Percentiles rank a stretch among this genome's conserved stretches.
These are phyloP conservation scores for Pichiaceae sp. DNA, from an alignment of 1,139 yeast species.

Conservation along the genomic window DNA sequence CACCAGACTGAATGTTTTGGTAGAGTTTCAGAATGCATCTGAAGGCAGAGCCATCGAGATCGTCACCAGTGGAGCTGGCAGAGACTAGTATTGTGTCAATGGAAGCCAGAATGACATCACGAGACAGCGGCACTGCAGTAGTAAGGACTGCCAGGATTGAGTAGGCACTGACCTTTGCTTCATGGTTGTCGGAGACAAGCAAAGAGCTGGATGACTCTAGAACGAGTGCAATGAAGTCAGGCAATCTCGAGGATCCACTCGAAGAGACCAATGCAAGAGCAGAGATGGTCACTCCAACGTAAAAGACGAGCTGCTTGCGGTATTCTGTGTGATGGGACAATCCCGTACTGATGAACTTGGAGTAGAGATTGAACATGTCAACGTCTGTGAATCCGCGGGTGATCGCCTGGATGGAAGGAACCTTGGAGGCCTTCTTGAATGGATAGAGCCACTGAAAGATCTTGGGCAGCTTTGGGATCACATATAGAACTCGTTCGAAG, in stretches of 20 bases:
- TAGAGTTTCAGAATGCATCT: constrained; percentile 23
- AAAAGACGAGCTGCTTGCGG: constrained; percentile 69
- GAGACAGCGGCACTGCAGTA: constrained; percentile 60
- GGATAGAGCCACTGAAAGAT: constrained; percentile 65
- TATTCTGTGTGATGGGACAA: constrained; percentile 50
- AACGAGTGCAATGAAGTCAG: constrained; percentile 41
- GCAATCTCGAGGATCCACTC: constrained; percentile 29
- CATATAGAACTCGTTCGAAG: constrained; percentile 67
- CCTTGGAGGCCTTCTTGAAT: constrained; percentile 44
- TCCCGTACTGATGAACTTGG: constrained; percentile 48
- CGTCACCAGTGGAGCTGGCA: constrained; percentile 5
- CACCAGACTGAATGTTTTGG: constrained; percentile 29
- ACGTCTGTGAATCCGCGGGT: constrained; percentile 68
- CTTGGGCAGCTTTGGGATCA: constrained; percentile 61
- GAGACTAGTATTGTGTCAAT: constrained; percentile 50
- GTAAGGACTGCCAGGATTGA: constrained; percentile 73
- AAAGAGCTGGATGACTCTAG: constrained; percentile 50
- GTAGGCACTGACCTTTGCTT: constrained; percentile 76
- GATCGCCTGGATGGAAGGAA: constrained; percentile 64
- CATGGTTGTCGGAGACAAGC: constrained; percentile 42
- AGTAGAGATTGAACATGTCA: constrained; percentile 59
- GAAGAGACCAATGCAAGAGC: constrained; percentile 41
- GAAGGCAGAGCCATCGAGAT: constrained; percentile 28
- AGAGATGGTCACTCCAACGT: constrained; percentile 69
- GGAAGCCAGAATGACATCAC: constrained; percentile 58